phyloP scores from a whole-genome alignment of 805 yeast genomes.

The Millerozyma miso region DNA sequence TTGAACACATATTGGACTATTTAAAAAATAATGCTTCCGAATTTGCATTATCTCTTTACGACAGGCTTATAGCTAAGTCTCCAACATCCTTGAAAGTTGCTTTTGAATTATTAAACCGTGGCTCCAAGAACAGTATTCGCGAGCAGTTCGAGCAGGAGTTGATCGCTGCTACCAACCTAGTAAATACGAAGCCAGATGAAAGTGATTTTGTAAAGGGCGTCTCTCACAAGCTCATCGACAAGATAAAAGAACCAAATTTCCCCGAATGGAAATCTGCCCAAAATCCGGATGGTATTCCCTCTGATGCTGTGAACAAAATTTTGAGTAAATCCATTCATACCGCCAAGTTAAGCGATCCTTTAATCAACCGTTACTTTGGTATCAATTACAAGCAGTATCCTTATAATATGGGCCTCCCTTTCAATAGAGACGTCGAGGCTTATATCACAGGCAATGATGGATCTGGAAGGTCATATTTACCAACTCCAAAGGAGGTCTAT shows the following conservation, averaged over 20 bases:
- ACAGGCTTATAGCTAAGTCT: constrained; percentile 61
- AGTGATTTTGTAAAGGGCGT: constrained; percentile 69
- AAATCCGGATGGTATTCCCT: constrained; percentile 12
- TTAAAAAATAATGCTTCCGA: constrained; percentile 52
- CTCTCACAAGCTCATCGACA: constrained; percentile 56
- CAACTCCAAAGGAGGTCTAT: constrained; percentile 63
- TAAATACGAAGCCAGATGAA: constrained; percentile 51
- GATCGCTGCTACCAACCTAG: constrained; percentile 64
- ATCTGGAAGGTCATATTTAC: constrained; percentile 60
- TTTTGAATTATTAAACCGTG: constrained; percentile 61
- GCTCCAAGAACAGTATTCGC: constrained; percentile 53
- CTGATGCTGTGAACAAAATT: constrained; percentile 16
- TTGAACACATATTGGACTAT: constrained; percentile 54
- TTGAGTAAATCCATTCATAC: constrained; percentile 16
- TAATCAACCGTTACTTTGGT: constrained; percentile 36
- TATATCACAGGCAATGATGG: constrained; percentile 70
- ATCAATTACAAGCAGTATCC: constrained; percentile 47
- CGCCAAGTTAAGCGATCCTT: constrained; percentile 28
- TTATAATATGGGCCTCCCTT: constrained; percentile 75
- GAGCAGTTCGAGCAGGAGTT: constrained; percentile 71
- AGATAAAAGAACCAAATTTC: constrained; percentile 47
- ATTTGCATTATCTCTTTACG: constrained; percentile 60
- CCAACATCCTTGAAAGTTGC: constrained; percentile 76
- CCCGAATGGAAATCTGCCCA: constrained; percentile 19
- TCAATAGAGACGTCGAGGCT: constrained; percentile 56